Evolutionary conservation across 1,284 basidiomycete species (phyloP), one percentile per base, ranked within the genome.

Genomic region (Ustilago nuda): DNA sequence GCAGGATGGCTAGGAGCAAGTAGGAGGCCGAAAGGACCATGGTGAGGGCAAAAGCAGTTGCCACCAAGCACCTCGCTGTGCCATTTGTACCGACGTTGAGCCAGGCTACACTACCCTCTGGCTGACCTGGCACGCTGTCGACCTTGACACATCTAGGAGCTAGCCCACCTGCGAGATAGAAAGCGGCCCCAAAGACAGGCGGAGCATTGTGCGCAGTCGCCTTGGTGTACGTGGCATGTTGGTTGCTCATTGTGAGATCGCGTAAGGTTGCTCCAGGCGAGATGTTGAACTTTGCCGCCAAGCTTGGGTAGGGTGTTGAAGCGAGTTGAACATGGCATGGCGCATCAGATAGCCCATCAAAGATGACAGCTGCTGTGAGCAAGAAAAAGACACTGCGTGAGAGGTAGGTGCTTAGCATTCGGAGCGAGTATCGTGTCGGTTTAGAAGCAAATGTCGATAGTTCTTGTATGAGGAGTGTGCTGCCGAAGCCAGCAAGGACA

Each of bases 131-230:
- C 2, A 63, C 19, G 3, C 12, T 35, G 8, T 59, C 53, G 37
- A 66, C 39, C 11, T 19, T 37, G 6, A 52, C 32, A 30, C 69
- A 72, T 2, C 23, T 37, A 3, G 69, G 69, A 8, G 69, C 59
- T 7, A 72, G 69, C 39, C 56, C 45, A n/a, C 56, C 53, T 8
- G 52, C 53, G 9, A 72, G 48, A 32, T 72, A 72, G 61, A 66
- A 56, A 0, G 69, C 60, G 0, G 69, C 63, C 11, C 69, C 69
- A 19, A 56, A 63, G 0, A 13, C 46, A 0, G 53, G 62, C 12
- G 62, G 41, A 6, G 12, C 30, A 6, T 56, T 57, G 3, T 43
- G 45, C 19, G 36, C 32, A 2, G n/a, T 2, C 5, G 17, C 19
- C 13, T 52, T 51, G 4, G 17, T 35, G 8, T 46, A 27, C 6